Evolutionary conservation across 192 early-diverging fungal species (phyloP), one percentile per base, ranked within the genome.

Genomic region (Jimgerdemannia flammicorona): DNA sequence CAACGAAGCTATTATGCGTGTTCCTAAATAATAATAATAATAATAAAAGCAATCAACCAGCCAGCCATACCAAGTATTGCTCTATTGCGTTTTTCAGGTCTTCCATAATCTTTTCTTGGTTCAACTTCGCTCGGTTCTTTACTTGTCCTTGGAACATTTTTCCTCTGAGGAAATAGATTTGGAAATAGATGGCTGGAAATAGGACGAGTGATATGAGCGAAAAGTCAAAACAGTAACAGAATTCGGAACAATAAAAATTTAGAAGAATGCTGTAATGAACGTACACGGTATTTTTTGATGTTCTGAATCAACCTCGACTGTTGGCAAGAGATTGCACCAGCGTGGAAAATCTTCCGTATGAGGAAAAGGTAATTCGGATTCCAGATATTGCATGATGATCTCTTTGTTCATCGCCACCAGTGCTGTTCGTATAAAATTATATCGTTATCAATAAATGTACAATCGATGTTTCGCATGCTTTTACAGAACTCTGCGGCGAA

Each of bases 91-190:
- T 76, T 76, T 91, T 83, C 19, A 91, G 74, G 70, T 84, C 84
- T 67, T 87, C 85, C 7, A 91, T 77, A 3, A 84, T 83, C 72
- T 87, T 91, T 74, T 86, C 80, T 40, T 76, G 75, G 66, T 84
- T 84, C 11, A 77, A 70, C 69, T 85, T 87, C 19, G 81, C 74
- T 69, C 86, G 79, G 49, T 85, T 87, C 75, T 85, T 85, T 59
- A 83, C 81, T 43, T 87, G 84, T 1, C 85, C 67, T 10, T 81
- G 76, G 17, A 83, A 76, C 4, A 88, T 85, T 64, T 86, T 86
- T 4, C 87, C 91, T 73, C 86, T 80, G 18, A 92, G 82, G 64
- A 81, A 86, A 71, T 85, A 90, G 4, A 92, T 84, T 18, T 83
- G 80, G 42, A 79, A 81, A 70, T 88, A 90, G 0, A 91, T 86